Conservation (phyloP, 805 yeast species). For the Yarrowia porcina region DNA sequence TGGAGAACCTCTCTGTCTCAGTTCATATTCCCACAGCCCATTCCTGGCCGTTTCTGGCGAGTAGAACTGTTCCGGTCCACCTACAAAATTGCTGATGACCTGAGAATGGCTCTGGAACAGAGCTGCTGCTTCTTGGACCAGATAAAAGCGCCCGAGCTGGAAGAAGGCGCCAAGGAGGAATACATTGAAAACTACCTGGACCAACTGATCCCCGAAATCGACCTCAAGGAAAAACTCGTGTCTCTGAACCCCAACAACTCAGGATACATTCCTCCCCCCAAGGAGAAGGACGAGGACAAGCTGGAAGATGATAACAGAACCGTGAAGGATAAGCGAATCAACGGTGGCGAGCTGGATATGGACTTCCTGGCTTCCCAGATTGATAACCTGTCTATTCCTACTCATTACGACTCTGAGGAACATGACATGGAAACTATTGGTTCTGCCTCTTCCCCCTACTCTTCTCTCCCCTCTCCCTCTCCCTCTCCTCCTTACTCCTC, state of each 20-base stretch:
- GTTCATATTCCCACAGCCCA: constrained; percentile 62
- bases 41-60: constrained; percentile 76
- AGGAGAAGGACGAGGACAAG: background rate
- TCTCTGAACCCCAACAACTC: constrained; percentile 27
- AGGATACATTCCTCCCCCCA: background rate
- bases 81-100: constrained; percentile 23
- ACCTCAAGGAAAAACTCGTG: constrained; percentile 24
- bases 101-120: constrained; percentile 1
- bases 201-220: background rate
- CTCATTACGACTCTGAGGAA: background rate
- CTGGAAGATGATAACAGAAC: background rate
- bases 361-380: background rate
- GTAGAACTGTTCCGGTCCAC: constrained; percentile 38
- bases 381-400: background rate
- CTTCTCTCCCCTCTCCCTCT: background rate
- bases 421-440: background rate
- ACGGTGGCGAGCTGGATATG: background rate
- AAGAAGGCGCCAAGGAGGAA: constrained; percentile 17
- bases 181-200: constrained; percentile 3
- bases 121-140: constrained; percentile 19
- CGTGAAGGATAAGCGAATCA: background rate
- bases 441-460: constrained; percentile 2
- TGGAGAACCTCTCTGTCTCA: constrained; percentile 48
- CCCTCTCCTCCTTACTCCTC: constrained; percentile 21
- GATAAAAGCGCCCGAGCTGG: constrained; percentile 14